phyloP scores from a whole-genome alignment of 345 rosid genomes.

The Populus nigra region DNA sequence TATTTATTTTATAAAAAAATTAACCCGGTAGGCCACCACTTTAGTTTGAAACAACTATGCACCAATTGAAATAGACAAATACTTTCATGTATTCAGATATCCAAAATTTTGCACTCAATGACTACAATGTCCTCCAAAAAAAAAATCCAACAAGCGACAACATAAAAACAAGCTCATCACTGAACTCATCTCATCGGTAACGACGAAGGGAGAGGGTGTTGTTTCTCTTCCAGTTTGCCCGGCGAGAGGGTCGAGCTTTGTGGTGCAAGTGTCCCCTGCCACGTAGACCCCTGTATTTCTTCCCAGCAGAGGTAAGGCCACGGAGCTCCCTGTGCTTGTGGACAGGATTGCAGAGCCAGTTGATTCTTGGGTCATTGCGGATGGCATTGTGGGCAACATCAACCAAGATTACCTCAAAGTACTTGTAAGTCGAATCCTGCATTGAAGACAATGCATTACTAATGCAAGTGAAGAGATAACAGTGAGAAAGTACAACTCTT shows the following conservation, averaged over 20 bases:
- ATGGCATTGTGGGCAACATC: constrained; percentile 83
- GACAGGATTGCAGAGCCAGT: constrained; percentile 94
- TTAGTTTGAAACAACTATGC: not conserved
- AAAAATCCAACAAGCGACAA: not conserved
- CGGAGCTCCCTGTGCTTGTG: constrained; percentile 98
- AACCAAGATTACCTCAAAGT: constrained; percentile 82
- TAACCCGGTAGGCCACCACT: too few species aligned
- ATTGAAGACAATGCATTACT: not conserved
- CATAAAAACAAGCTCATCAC: not conserved
- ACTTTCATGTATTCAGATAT: not conserved
- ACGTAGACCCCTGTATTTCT: constrained; percentile 86
- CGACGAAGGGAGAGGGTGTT: constrained; percentile 84
- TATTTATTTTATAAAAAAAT: too few species aligned
- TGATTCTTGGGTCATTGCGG: constrained; percentile 82
- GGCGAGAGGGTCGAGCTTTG: constrained; percentile 90
- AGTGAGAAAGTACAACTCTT: not conserved
- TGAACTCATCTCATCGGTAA: constrained; percentile 62
- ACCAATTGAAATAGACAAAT: not conserved
- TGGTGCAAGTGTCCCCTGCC: constrained; percentile 90
- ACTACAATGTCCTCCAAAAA: not conserved
- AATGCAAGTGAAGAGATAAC: too few species aligned
- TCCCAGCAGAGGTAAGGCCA: constrained; percentile 93
- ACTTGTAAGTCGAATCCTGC: constrained; percentile 95
- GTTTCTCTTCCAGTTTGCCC: constrained; percentile 97
- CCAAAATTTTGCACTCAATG: constrained; percentile 7